Percentiles rank a stretch among this genome's conserved stretches.
Conservation (phyloP, 768 basidiomycete genomes). For the Macrocybe gigantea region DNA sequence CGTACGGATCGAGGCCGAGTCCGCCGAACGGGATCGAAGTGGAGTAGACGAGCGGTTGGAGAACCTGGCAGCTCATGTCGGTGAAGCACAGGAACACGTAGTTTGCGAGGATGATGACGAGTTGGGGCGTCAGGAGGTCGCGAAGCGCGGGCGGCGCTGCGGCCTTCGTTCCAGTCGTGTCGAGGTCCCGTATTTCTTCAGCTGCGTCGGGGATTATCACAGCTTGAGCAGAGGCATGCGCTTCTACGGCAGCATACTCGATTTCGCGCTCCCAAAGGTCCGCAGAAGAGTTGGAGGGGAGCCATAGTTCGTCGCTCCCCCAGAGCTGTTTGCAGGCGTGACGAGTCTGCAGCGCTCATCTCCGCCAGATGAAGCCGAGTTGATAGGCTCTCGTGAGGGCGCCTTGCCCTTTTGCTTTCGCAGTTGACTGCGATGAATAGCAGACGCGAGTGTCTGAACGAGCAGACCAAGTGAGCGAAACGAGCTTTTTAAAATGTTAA, state of each 20-base stretch:
- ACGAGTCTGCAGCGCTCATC: neutral
- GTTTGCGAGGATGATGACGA: constrained; percentile 25
- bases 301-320: constrained; percentile 3
- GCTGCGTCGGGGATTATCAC: neutral
- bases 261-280: no score
- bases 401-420: constrained; percentile 2
- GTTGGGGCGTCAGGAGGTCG: constrained; percentile 20
- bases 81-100: constrained; percentile 29
- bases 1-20: constrained; percentile 55
- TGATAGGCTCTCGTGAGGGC: neutral
- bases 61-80: constrained; percentile 29
- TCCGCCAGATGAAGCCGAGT: no score
- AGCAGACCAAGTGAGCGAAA: neutral
- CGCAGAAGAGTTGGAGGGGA: neutral
- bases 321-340: neutral
- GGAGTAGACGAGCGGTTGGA: constrained; percentile 41
- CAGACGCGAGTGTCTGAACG: constrained; percentile 25
- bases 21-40: constrained; percentile 60
- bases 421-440: constrained; percentile 10
- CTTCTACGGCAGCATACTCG: neutral
- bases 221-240: neutral
- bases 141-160: constrained; percentile 12
- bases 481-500: neutral
- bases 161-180: constrained; percentile 3
- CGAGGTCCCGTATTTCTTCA: neutral